phyloP scores from a whole-genome alignment of 1,139 yeast genomes.

The Hansenula anomala region DNA sequence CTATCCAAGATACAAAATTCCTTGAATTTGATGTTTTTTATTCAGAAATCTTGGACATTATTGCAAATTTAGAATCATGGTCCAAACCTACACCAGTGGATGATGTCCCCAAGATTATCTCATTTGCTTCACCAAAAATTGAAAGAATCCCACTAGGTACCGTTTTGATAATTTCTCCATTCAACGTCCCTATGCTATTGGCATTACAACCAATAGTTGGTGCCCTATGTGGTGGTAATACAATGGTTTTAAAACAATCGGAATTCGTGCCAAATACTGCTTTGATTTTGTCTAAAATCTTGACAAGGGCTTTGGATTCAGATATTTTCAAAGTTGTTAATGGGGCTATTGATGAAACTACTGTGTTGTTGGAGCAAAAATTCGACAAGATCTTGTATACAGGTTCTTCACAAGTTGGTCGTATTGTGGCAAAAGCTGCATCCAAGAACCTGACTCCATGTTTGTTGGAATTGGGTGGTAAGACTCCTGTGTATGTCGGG shows the following conservation, averaged over 20 bases:
- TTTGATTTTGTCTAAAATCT: conserved; percentile 47
- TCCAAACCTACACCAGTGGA: conserved; percentile 51
- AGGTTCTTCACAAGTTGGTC: conserved; percentile 76
- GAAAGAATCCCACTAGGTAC: conserved; percentile 74
- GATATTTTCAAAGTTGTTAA: conserved; percentile 58
- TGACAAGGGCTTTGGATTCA: conserved; percentile 46
- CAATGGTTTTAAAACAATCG: conserved; percentile 75
- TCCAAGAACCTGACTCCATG: conserved; percentile 81
- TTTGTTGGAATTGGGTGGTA: conserved; percentile 85
- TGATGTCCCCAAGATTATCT: conserved; percentile 32
- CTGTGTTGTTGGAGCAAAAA: conserved; percentile 56
- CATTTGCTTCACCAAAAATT: conserved; percentile 44
- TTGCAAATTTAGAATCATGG: conserved; percentile 60
- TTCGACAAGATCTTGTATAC: conserved; percentile 87
- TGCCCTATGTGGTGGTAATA: conserved; percentile 86
- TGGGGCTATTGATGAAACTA: conserved; percentile 73
- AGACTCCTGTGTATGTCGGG: conserved; percentile 75
- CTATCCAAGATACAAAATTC: conserved; percentile 53
- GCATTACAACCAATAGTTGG: conserved; percentile 66
- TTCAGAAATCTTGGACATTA: conserved; percentile 55
- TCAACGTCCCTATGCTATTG: conserved; percentile 77
- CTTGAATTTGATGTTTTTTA: conserved; percentile 51
- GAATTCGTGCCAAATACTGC: conserved; percentile 70
- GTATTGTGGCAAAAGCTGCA: conserved; percentile 73
- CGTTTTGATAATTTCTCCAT: conserved; percentile 75